Evolutionary conservation across 495 filamentous ascomycete genomes (phyloP).

Genomic region (Xylaria acuta): DNA sequence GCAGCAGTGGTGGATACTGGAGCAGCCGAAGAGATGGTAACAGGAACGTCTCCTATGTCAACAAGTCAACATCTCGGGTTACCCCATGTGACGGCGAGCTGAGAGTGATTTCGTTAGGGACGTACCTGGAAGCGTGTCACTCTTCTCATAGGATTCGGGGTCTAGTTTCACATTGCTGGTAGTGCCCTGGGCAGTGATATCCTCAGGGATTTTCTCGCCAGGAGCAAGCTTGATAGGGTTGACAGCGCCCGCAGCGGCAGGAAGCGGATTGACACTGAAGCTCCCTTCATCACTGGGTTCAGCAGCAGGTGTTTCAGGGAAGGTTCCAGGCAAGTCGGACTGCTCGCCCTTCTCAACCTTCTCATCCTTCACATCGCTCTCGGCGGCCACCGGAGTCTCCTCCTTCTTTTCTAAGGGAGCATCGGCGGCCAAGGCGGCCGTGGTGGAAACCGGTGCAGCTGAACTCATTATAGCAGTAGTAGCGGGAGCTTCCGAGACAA

Average conservation of each 20-base stretch:
- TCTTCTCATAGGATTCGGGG: constrained; percentile 82
- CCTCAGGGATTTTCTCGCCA: constrained; percentile 78
- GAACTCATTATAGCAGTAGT: constrained; percentile 60
- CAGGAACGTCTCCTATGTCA: constrained; percentile 38
- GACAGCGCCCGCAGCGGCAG: constrained; percentile 75
- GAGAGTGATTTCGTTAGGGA: constrained; percentile 6
- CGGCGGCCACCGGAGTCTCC: constrained; percentile 6
- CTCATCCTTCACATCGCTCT: constrained; percentile 3
- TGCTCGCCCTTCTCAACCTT: constrained; percentile 34
- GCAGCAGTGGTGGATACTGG: constrained; percentile 74
- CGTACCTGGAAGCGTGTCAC: constrained; percentile 61
- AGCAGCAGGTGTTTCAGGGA: constrained; percentile 73
- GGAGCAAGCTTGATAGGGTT: constrained; percentile 82
- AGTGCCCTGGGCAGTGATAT: constrained; percentile 59
- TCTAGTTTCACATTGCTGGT: constrained; percentile 73
- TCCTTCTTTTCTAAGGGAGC: constrained; percentile 42
- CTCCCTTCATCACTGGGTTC: constrained; percentile 51
- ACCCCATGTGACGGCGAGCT: neutral
- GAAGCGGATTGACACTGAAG: constrained; percentile 74
- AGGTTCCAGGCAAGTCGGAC: constrained; percentile 71
- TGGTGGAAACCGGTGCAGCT: constrained; percentile 44
- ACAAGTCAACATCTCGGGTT: constrained; percentile 20
- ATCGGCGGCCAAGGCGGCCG: constrained; percentile 43
- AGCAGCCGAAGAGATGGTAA: constrained; percentile 69
- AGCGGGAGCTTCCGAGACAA: constrained; percentile 55